Conservation (phyloP, 257 asterid species). For the Striga asiatica region DNA sequence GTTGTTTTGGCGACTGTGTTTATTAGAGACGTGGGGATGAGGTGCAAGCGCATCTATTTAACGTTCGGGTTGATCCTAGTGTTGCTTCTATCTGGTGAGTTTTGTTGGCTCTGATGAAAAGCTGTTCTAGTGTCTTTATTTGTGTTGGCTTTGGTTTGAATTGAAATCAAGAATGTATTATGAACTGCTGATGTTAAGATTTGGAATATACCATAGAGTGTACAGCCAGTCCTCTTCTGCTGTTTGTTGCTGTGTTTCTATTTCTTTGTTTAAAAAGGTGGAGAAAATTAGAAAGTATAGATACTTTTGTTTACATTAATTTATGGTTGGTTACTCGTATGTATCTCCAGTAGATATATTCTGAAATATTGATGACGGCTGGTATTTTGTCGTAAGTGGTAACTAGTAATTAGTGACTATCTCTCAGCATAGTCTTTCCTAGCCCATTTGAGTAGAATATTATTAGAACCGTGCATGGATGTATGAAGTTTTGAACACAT, state of each 20-base stretch:
- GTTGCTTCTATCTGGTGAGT: constrained; percentile 54
- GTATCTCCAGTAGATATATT: background rate
- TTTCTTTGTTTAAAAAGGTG: background rate
- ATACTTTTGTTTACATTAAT: background rate
- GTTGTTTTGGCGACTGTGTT: constrained; percentile 16
- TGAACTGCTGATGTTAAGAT: constrained; percentile 2
- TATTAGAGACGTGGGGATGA: constrained; percentile 34
- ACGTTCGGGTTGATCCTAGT: constrained; percentile 27
- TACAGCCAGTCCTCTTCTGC: background rate
- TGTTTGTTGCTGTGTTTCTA: background rate
- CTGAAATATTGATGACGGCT: background rate
- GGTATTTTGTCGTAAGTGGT: background rate
- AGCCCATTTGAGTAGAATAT: background rate
- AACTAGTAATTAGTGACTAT: background rate
- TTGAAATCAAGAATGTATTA: background rate
- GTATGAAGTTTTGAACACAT: background rate
- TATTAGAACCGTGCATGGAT: background rate
- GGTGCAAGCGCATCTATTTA: constrained; percentile 23
- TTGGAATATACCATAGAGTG: background rate
- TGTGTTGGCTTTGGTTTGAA: constrained; percentile 11
- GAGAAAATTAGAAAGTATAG: background rate
- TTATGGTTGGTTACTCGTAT: background rate
- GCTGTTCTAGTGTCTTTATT: background rate
- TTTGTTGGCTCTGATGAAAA: background rate
- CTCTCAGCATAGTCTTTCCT: background rate